Conservation (phyloP, 2,329 filamentous ascomycete genomes). For the Arachnopeziza araneosa region DNA sequence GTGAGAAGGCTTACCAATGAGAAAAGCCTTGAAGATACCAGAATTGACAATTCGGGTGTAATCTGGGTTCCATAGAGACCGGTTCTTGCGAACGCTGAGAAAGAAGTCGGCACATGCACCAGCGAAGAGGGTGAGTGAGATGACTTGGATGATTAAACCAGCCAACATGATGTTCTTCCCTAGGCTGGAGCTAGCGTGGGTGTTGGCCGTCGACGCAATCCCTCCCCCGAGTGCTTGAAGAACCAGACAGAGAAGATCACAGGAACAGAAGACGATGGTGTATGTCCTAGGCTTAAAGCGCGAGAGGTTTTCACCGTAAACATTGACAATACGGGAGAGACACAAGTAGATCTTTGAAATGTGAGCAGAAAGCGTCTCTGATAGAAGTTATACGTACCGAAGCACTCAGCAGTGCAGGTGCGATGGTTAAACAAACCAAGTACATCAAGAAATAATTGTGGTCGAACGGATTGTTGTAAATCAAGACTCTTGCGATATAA, state of each 20-base stretch:
- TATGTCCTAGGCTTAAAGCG: slow-evolving; percentile 44
- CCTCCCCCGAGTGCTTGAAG: slow-evolving; percentile 54
- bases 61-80: slow-evolving; percentile 13
- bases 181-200: slow-evolving; percentile 14
- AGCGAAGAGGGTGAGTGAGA: slow-evolving; percentile 30
- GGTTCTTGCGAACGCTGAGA: slow-evolving; percentile 12
- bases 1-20: slow-evolving; percentile 41
- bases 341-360: slow-evolving; percentile 48
- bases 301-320: slow-evolving; percentile 45
- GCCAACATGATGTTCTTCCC: slow-evolving; percentile 35
- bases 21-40: slow-evolving; percentile 38
- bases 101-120: slow-evolving; percentile 2
- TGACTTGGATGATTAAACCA: slow-evolving; percentile 36
- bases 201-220: slow-evolving; percentile 44
- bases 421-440: slow-evolving; percentile 45
- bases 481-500: slow-evolving; percentile 46
- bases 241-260: slow-evolving; percentile 52
- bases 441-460: slow-evolving; percentile 50
- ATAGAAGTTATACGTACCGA: neutral
- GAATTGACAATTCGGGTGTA: slow-evolving; percentile 18
- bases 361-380: neutral
- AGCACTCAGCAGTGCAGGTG: slow-evolving; percentile 49
- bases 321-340: slow-evolving; percentile 49
- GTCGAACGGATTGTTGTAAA: slow-evolving; percentile 51
- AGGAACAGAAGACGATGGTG: slow-evolving; percentile 42